Conservation (phyloP, 345 rosid species). For the Limnanthes douglasii region DNA sequence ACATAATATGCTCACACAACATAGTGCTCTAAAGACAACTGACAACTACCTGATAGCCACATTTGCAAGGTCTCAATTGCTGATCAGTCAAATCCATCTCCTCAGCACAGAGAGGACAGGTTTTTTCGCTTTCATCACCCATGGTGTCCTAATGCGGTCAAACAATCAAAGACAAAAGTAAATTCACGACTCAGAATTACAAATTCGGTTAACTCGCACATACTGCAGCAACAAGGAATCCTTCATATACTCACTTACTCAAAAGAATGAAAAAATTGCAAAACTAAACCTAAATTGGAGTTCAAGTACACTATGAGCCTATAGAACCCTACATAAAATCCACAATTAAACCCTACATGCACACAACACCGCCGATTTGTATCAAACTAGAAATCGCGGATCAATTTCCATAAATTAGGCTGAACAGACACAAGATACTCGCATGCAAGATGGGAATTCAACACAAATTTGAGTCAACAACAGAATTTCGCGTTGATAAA, state of each 20-base stretch:
- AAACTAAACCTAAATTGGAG: conserved; percentile 1
- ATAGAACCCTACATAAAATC: background rate
- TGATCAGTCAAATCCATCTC: conserved; percentile 95
- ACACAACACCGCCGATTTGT: background rate
- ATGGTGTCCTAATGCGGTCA: conserved; percentile 44
- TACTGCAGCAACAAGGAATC: background rate
- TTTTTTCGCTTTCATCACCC: conserved; percentile 79
- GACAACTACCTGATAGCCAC: conserved; percentile 72
- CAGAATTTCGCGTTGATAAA: background rate
- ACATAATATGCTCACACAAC: background rate
- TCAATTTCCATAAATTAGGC: conserved; percentile 1
- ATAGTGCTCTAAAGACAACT: background rate
- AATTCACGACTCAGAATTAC: background rate
- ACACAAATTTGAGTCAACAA: background rate
- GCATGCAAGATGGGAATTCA: background rate
- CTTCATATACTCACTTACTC: conserved; percentile 4
- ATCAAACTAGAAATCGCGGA: background rate
- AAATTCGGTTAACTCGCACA: background rate
- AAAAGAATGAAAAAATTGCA: background rate
- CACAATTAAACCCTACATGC: background rate
- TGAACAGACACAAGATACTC: conserved; percentile 1
- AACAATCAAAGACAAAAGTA: background rate
- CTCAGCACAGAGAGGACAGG: conserved; percentile 83
- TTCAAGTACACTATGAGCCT: background rate
- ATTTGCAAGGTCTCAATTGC: conserved; percentile 89